Base-by-base conservation (phyloP, 306 rosid genomes). In the Arachis hypogaea region DNA sequence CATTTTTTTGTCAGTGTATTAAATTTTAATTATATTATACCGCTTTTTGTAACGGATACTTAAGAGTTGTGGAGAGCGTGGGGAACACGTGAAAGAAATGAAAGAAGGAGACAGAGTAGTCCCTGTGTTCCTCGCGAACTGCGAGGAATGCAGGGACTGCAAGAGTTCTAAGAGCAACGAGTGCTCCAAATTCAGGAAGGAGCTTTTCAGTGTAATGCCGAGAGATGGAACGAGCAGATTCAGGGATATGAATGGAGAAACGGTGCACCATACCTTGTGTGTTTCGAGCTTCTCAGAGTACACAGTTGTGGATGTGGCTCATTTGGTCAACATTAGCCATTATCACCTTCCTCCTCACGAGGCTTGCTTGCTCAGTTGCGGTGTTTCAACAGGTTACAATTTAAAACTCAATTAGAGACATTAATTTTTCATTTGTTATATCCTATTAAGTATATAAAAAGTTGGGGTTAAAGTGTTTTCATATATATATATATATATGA, bases 311-410 rank as follows among this genome's bases (percentile, higher is more conserved):
- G 93, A 90, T 72, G 74, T 83, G 5, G 33, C 83, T 0, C 82
- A 83, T 36, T 4, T 87, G 47, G 92, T 87, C 58, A 88, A 83
- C 66, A 56, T 90, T 62, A 64, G 7, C n/a, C 87, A 81, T 1
- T 85, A 81, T 1, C 1, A 75, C 0, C 3, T 89, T 68, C 89
- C 92, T 18, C 12, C 66, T 11, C 76, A 90, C 7, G 83, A 63
- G 64, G 96, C 93, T 60, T 83, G 90, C 69, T 68, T 90, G 80
- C 93, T 90, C 6, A 64, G 90, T 5, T 88, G 93, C 5, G 90
- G 93, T 2, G 83, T 88, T 2, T 84, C 93, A 10, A 88, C 96
- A 44, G 96, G 94, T 88, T 33, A 33, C 38, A 1, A 33, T 33
- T 33, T 33, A 33, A 33, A 33, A 33, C 38, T 33, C 38, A 33